Evolutionary conservation across 345 rosid genomes (phyloP), one percentile per base, ranked within the genome.

Genomic region (Cardamine resedifolia): DNA sequence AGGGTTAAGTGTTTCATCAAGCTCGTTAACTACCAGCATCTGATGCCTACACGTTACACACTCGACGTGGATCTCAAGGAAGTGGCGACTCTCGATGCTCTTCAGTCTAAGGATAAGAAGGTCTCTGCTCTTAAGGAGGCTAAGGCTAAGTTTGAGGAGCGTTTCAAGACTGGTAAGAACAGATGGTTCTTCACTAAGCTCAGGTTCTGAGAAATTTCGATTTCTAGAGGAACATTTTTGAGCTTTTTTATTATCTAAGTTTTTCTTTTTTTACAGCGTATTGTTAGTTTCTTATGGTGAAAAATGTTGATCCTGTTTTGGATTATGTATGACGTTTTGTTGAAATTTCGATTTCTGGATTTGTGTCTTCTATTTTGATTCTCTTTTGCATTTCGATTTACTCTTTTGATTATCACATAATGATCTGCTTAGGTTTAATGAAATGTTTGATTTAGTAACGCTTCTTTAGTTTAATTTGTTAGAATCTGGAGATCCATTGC

Each of bases 121-220:
- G 85, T 85, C 0, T 39, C 72, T 2, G 78, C 86, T 50, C 76
- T 74, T 15, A 85, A 85, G 83, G 86, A 80, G 6, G 81, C 85
- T 4, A 85, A 85, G 77, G 78, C 76, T n/a, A 77, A 77, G 81
- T 71, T 85, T 39, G 88, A 85, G 78, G 88, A 85, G 66, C 69
- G 88, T 76, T 85, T 85, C 76, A 85, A 85, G 72, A 83, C 88
- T 0, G 88, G 88, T 0, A 85, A 85, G 75, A 85, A 85, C 81
- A 80, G 89, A 51, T 85, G 89, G 89, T 85, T 83, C 75, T 85
- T 85, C 23, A 83, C 89, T 50, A 85, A 85, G 80, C 85, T 85
- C 73, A 83, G 85, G 86, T 85, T 85, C 53, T 83, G 64, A 80
- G 53, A 20, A 36, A 34, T 41, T 45, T 8, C 12, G 16, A 26